Evolutionary conservation across 2,329 filamentous ascomycete species (phyloP).

Genomic region (Aspergillus sojae): DNA sequence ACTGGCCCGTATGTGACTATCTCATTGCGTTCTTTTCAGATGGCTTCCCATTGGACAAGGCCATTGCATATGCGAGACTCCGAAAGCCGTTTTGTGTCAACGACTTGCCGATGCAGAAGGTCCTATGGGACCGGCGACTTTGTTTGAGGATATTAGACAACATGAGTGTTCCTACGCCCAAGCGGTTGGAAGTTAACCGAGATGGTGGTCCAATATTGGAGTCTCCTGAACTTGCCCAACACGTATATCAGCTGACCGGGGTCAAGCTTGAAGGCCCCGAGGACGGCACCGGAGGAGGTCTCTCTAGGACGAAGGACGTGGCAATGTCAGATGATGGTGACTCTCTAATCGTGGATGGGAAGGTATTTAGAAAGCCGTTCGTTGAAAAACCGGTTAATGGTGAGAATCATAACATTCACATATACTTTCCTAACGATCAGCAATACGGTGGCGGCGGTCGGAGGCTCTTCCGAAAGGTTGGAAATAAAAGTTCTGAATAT

Average conservation of each 20-base stretch:
- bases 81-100: slow-evolving; percentile 97
- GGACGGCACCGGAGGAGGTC: slow-evolving; percentile 65
- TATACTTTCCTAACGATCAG: slow-evolving; percentile 79
- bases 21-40: slow-evolving; percentile 98
- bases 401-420: slow-evolving; percentile 98
- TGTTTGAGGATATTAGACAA: slow-evolving; percentile 87
- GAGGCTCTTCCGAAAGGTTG: slow-evolving; percentile 92
- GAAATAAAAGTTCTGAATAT: slow-evolving; percentile 98
- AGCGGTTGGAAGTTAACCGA: slow-evolving; percentile 84
- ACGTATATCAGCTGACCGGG: slow-evolving; percentile 79
- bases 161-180: slow-evolving; percentile 86
- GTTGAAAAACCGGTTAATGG: slow-evolving; percentile 98
- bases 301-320: slow-evolving; percentile 64
- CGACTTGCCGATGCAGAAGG: slow-evolving; percentile 94
- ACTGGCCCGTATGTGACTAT: slow-evolving; percentile 96
- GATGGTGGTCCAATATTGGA: slow-evolving; percentile 84
- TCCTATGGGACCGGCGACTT: slow-evolving; percentile 91
- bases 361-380: slow-evolving; percentile 83
- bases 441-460: slow-evolving; percentile 85
- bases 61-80: slow-evolving; percentile 90
- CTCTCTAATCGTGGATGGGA: slow-evolving; percentile 82
- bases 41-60: slow-evolving; percentile 94
- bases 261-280: slow-evolving; percentile 72
- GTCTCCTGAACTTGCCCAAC: slow-evolving; percentile 76
- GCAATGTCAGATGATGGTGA: slow-evolving; percentile 90